Evolutionary conservation across 2,329 filamentous ascomycete species (phyloP).

Genomic region (Xylaria sp.): DNA sequence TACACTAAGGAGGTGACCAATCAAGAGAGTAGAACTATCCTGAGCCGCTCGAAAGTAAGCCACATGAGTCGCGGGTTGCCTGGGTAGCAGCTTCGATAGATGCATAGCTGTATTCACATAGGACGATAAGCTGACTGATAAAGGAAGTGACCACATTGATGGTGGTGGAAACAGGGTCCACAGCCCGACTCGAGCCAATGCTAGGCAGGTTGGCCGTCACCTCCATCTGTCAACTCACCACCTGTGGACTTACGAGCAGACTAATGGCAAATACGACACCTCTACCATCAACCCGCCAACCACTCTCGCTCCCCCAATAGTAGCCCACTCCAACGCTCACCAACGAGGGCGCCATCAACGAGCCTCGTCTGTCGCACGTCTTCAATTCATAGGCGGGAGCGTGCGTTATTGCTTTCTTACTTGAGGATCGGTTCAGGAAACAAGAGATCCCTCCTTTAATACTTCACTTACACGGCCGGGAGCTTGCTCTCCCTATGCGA

Average conservation of each 20-base stretch:
- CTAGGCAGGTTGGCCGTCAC: constrained; percentile 4
- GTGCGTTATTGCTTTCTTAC: neutral
- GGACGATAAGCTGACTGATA: constrained; percentile 11
- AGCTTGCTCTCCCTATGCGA: constrained; percentile 13
- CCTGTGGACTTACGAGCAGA: neutral
- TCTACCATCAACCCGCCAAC: constrained; percentile 1
- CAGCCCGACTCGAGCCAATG: constrained; percentile 7
- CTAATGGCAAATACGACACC: constrained; percentile 4
- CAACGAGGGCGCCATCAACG: constrained; percentile 1
- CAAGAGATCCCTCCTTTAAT: neutral
- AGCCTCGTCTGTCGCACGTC: neutral
- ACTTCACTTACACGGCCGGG: neutral
- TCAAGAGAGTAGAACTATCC: too few species aligned
- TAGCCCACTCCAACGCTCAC: neutral
- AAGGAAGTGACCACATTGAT: constrained; percentile 16
- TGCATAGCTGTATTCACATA: neutral
- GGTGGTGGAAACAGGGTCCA: constrained; percentile 5
- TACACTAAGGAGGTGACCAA: too few species aligned
- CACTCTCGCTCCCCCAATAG: neutral
- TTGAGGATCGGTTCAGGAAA: neutral
- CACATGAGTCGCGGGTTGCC: neutral
- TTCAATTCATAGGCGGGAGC: neutral
- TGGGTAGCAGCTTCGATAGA: neutral
- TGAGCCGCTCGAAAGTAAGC: neutral
- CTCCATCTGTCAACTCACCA: constrained; percentile 16